Base-by-base conservation (phyloP, 192 early-diverging fungal species). In the Lobulomyces angularis region DNA sequence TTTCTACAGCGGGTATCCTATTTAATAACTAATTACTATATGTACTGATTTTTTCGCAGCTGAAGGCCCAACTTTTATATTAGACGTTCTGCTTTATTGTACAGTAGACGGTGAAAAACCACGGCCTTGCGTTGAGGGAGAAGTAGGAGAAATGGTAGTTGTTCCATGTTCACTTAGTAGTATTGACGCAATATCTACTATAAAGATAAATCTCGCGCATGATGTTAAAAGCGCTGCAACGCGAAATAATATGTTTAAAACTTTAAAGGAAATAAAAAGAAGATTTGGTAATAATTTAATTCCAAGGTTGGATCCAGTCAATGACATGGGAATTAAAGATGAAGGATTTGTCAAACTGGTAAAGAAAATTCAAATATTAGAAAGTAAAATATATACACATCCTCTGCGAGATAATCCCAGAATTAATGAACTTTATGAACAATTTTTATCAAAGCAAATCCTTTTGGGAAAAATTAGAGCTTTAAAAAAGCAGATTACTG, bases 1-100 rank as follows among this genome's bases (percentile, higher is more conserved):
- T 54, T 35, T 21, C 67, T 12, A 36, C 51, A 5, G 49, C 59
- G 8, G 33, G 27, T n/a, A n/a, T n/a, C n/a, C n/a, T n/a, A n/a
- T n/a, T n/a, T n/a, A n/a, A n/a, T n/a, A n/a, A n/a, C n/a, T n/a
- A n/a, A n/a, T n/a, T n/a, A n/a, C n/a, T n/a, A n/a, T n/a, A n/a
- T n/a, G n/a, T n/a, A n/a, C n/a, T n/a, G n/a, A n/a, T n/a, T n/a
- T n/a, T n/a, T n/a, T n/a, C n/a, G n/a, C n/a, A 8, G 41, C 46
- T 2, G 52, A 60, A 20, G 60, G 30, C 42, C 80, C 65, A 22
- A 76, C 58, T 19, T 87, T 83, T 46, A 69, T 97, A 20, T 65
- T 93, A 9, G 89, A 92, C 48, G 82, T 93, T 1, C 49, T 97
- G 8, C 43, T 97, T 35, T 66, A 82, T 51, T 97, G 93, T 38